phyloP scores from a whole-genome alignment of 2,329 filamentous ascomycete genomes.

The Colletotrichum phormii region DNA sequence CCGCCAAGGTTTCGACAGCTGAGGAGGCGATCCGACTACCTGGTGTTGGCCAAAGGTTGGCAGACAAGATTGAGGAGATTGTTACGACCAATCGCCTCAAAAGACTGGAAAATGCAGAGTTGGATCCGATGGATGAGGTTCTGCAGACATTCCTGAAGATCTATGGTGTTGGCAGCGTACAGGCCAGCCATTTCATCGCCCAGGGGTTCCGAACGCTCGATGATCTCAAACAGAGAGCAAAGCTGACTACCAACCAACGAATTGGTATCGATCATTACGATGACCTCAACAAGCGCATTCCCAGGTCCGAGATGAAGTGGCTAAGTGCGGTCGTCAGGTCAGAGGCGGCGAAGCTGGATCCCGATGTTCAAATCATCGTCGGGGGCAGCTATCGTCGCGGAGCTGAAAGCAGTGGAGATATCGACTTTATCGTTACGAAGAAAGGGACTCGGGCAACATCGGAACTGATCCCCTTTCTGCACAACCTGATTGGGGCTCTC shows the following conservation, averaged over 20 bases:
- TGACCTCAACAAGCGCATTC: conserved; percentile 84
- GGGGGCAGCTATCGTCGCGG: conserved; percentile 90
- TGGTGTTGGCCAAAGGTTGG: conserved; percentile 78
- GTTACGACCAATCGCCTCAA: conserved; percentile 77
- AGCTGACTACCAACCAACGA: conserved; percentile 75
- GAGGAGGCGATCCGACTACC: conserved; percentile 76
- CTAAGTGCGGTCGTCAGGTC: conserved; percentile 74
- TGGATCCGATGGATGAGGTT: conserved; percentile 73
- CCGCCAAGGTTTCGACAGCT: conserved; percentile 72
- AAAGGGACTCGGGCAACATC: conserved; percentile 62
- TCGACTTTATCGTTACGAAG: conserved; percentile 87
- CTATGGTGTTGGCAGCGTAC: conserved; percentile 79
- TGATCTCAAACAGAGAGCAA: conserved; percentile 72
- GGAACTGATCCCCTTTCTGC: conserved; percentile 72
- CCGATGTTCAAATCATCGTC: conserved; percentile 75
- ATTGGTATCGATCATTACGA: conserved; percentile 84
- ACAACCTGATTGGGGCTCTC: conserved; percentile 72
- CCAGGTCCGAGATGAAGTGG: conserved; percentile 77
- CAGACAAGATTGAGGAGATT: conserved; percentile 91
- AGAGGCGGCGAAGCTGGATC: conserved; percentile 70
- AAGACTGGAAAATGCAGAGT: conserved; percentile 76
- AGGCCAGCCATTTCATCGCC: conserved; percentile 81
- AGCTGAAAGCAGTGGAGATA: conserved; percentile 78
- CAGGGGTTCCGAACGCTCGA: conserved; percentile 80
- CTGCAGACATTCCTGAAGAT: conserved; percentile 80